These are phyloP conservation scores for Naegleria fowleri DNA, from an alignment of 208 protist genomes.

Conservation along the genomic window DNA sequence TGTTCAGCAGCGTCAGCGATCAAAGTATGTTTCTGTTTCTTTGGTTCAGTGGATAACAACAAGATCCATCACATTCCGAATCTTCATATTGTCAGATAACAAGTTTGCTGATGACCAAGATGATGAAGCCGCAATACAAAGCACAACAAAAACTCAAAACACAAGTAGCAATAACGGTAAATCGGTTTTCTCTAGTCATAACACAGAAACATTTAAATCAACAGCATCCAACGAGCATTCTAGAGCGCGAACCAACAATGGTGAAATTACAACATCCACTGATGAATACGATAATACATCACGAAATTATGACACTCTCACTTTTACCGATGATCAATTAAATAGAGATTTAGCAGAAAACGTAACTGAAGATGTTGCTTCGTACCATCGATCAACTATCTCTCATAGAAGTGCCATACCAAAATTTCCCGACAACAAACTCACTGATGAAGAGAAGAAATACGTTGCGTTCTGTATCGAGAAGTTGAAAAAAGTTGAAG, in stretches of 20 bases:
- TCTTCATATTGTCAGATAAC: background rate
- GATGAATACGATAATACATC: background rate
- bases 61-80: background rate
- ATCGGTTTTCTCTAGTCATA: background rate
- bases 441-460: background rate
- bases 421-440: background rate
- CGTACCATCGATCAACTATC: background rate
- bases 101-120: background rate
- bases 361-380: background rate
- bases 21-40: background rate
- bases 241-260: background rate
- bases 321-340: background rate
- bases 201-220: background rate
- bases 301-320: background rate
- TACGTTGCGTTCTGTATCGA: background rate
- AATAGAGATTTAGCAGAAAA: background rate
- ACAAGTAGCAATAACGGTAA: too few species aligned
- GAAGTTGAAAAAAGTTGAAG: background rate
- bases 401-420: background rate
- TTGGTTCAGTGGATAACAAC: background rate
- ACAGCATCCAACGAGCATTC: background rate
- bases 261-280: background rate
- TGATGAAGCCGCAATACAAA: background rate
- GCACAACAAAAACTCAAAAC: background rate
- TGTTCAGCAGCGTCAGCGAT: background rate